Conservation (phyloP, 129 eudicot genomes). For the carrot (Daucus carota) region DH1_v3.0 NC_030387.2:2508501-2509000, state of each 20-base stretch:
- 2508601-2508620: not conserved
- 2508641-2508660: slow-evolving; percentile 72
- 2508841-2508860: slow-evolving; percentile 42
- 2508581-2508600: not conserved
- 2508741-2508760: slow-evolving; percentile 84
- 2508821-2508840: slow-evolving; percentile 82
- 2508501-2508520: slow-evolving; percentile 24
- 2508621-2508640: not conserved
- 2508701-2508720: slow-evolving; percentile 30
- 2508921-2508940: not conserved
- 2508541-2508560: slow-evolving; percentile 69
- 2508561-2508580: not conserved
- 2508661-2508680: slow-evolving; percentile 77
- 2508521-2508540: slow-evolving; percentile 38
- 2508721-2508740: slow-evolving; percentile 75
- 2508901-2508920: not conserved
- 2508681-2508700: slow-evolving; percentile 94
- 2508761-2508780: slow-evolving; percentile 52
- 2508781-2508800: slow-evolving; percentile 46
- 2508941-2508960: not conserved
- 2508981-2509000: not conserved
- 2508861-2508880: not conserved
- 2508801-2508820: slow-evolving; percentile 38
- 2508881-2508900: not conserved
- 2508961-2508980: not conserved